phyloP scores from a whole-genome alignment of 176 grass and related monocot genomes.

The Themeda triandra region DNA sequence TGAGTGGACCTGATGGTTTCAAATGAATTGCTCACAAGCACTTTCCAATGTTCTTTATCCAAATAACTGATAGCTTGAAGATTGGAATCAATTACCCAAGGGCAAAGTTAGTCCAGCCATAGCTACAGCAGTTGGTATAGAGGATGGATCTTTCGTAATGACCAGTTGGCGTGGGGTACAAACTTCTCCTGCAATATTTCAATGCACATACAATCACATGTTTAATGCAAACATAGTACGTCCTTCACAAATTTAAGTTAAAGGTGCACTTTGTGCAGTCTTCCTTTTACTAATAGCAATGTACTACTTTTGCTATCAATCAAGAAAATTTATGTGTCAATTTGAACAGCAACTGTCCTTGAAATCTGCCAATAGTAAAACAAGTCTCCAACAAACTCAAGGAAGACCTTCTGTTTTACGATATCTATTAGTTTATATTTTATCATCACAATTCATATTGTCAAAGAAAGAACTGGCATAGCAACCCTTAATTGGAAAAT shows the following conservation, averaged over 20 bases:
- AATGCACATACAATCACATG: slow-evolving; percentile 15
- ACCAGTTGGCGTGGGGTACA: slow-evolving; percentile 73
- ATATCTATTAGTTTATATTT: neutral
- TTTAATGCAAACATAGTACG: slow-evolving; percentile 16
- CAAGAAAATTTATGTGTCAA: neutral
- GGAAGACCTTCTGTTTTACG: neutral
- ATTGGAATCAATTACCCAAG: slow-evolving; percentile 55
- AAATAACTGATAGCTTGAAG: slow-evolving; percentile 13
- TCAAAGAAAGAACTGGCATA: neutral
- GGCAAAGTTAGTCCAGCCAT: slow-evolving; percentile 76
- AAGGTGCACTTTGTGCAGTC: slow-evolving; percentile 1
- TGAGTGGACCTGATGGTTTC: slow-evolving; percentile 6
- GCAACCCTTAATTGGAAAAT: slow-evolving; percentile 18
- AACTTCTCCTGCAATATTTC: slow-evolving; percentile 66
- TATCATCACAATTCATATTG: neutral
- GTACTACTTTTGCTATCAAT: neutral
- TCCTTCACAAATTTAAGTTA: neutral
- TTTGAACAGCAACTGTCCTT: neutral
- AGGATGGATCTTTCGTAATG: slow-evolving; percentile 64
- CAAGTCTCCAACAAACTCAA: neutral
- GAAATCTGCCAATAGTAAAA: neutral
- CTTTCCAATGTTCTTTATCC: neutral
- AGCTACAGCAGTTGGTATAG: slow-evolving; percentile 64
- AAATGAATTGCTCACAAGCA: slow-evolving; percentile 12
- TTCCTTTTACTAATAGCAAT: slow-evolving; percentile 1